phyloP scores from a whole-genome alignment of 2,329 filamentous ascomycete species.

The Sporothrix dimorphospora region DNA sequence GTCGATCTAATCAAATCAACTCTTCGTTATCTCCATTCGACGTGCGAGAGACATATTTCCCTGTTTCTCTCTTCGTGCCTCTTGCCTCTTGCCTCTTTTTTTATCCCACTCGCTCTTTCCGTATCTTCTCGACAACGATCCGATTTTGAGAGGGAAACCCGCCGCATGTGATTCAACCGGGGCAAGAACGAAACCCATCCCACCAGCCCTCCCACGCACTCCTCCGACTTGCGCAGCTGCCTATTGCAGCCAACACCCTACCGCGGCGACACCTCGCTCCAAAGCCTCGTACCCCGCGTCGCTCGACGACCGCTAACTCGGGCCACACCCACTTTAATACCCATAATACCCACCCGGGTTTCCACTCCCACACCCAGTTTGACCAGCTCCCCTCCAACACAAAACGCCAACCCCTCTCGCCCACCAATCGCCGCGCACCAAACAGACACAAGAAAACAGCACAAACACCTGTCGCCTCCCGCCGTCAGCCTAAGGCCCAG shows the following conservation, averaged over 20 bases:
- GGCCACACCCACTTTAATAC: slow-evolving; percentile 6
- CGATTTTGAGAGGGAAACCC: background rate
- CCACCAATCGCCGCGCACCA: slow-evolving; percentile 25
- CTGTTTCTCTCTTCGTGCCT: slow-evolving; percentile 1
- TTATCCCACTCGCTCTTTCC: background rate
- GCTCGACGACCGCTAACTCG: slow-evolving; percentile 1
- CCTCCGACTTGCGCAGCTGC: slow-evolving; percentile 10
- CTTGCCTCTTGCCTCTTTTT: background rate
- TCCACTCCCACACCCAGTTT: background rate
- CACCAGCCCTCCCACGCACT: background rate
- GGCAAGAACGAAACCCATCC: background rate
- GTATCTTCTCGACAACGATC: background rate
- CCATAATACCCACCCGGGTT: background rate
- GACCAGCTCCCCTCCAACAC: background rate
- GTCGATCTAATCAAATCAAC: background rate
- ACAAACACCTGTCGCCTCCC: slow-evolving; percentile 14
- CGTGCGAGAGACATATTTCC: background rate
- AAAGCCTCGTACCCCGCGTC: slow-evolving; percentile 25
- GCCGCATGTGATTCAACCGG: background rate
- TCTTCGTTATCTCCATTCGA: background rate
- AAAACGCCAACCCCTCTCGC: background rate
- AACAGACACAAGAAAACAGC: slow-evolving; percentile 17
- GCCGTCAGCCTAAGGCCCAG: background rate
- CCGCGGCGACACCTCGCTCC: slow-evolving; percentile 17
- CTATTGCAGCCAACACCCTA: slow-evolving; percentile 15